Evolutionary conservation across 495 filamentous ascomycete species (phyloP).

Genomic region (Penicillium herquei): DNA sequence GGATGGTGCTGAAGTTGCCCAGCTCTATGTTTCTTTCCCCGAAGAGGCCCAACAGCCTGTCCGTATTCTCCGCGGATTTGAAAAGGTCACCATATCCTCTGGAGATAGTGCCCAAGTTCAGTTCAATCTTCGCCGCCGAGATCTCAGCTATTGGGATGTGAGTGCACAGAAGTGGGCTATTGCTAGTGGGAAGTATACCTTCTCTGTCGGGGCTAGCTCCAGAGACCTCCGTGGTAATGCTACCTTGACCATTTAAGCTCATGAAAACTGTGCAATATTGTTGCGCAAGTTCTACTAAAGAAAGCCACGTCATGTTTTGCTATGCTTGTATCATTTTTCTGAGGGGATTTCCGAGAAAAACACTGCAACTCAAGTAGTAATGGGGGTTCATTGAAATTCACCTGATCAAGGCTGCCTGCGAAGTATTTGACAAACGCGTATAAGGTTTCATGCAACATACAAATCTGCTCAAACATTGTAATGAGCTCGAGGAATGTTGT

Average conservation of each 20-base stretch:
- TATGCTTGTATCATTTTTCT: too few species aligned
- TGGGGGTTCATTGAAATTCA: too few species aligned
- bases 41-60: constrained; percentile 8
- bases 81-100: constrained; percentile 58
- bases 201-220: constrained; percentile 13
- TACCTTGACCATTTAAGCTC: background rate
- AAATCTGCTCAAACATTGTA: constrained; percentile 11
- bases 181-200: constrained; percentile 29
- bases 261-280: too few species aligned
- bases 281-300: too few species aligned
- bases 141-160: constrained; percentile 73
- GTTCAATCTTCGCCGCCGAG: constrained; percentile 65
- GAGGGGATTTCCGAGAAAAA: too few species aligned
- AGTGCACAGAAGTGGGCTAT: constrained; percentile 71
- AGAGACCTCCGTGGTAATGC: background rate
- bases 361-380: too few species aligned
- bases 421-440: too few species aligned
- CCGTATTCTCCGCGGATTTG: constrained; percentile 64
- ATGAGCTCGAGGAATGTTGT: constrained; percentile 24
- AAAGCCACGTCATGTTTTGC: too few species aligned
- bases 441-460: too few species aligned
- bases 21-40: constrained; percentile 46
- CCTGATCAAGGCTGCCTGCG: too few species aligned
- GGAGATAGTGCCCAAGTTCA: constrained; percentile 52
- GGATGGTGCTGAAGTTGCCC: constrained; percentile 52